Conservation (phyloP, 2,329 filamentous ascomycete species). For the Microascus cirrosus region DNA sequence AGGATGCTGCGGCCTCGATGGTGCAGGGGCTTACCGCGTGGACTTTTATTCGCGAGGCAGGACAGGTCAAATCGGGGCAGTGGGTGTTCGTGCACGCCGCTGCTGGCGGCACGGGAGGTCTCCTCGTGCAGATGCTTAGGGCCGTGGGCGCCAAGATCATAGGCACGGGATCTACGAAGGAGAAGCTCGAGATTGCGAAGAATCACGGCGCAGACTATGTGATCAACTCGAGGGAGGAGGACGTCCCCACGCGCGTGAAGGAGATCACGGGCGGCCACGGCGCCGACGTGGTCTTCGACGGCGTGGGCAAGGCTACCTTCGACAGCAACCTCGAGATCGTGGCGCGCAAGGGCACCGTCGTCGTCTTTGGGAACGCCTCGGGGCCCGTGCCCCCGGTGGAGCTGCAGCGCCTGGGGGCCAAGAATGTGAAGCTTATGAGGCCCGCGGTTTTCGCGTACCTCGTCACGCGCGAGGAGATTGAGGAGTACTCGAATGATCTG, state of each 20-base stretch:
- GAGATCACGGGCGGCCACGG: slow-evolving; percentile 64
- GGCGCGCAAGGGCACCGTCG: slow-evolving; percentile 64
- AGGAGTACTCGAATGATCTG: slow-evolving; percentile 59
- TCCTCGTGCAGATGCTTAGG: slow-evolving; percentile 65
- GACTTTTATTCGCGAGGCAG: slow-evolving; percentile 66
- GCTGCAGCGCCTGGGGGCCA: slow-evolving; percentile 47
- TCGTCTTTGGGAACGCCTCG: slow-evolving; percentile 71
- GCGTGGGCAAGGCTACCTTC: slow-evolving; percentile 77
- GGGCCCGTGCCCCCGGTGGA: slow-evolving; percentile 64
- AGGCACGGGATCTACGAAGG: slow-evolving; percentile 62
- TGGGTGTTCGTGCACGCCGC: slow-evolving; percentile 80
- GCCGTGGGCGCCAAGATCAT: slow-evolving; percentile 67
- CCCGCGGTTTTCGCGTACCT: slow-evolving; percentile 65
- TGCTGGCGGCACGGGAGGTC: slow-evolving; percentile 68
- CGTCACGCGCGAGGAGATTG: slow-evolving; percentile 56
- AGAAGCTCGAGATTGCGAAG: slow-evolving; percentile 61
- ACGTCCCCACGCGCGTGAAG: slow-evolving; percentile 46
- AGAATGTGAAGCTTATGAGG: slow-evolving; percentile 69
- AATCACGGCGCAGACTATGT: slow-evolving; percentile 60
- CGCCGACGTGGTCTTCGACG: slow-evolving; percentile 71
- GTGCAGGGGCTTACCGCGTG: slow-evolving; percentile 77
- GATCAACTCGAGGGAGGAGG: slow-evolving; percentile 38
- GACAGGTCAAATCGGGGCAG: slow-evolving; percentile 63
- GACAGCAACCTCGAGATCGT: slow-evolving; percentile 65
- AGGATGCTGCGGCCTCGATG: slow-evolving; percentile 57